Evolutionary conservation across 306 rosid species (phyloP), one percentile per base, ranked within the genome.

Genomic region (Nissolia schottii): DNA sequence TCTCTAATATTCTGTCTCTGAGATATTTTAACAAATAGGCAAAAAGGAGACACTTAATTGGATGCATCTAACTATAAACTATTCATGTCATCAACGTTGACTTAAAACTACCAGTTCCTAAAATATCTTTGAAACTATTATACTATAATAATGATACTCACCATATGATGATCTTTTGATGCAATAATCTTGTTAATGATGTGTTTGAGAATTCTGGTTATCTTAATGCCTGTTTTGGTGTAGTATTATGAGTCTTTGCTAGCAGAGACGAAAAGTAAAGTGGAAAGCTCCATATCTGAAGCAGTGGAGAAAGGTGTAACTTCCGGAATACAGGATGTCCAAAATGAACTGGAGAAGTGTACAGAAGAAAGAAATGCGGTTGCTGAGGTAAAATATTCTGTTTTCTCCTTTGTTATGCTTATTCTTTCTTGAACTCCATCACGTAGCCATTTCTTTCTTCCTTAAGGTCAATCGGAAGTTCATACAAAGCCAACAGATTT

Each of bases 201-300:
- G 19, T 75, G 68, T 43, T 28, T 55, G 22, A 70, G 59, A 34
- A 59, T 48, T 64, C 50, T 64, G 38, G 65, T 77, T 67, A 15
- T 66, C 45, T 43, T 76, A 3, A 62, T 77, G 15, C 32, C 32
- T 59, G 51, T 20, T 70, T 65, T 54, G 18, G 64, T 83, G 55
- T 83, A 94, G 97, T 72, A 86, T 80, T 89, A 89, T 67, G 96
- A 89, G 75, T 82, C 91, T 73, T 80, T 83, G 76, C 86, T 94
- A 29, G 60, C 57, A 55, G 99, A 94, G 80, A 85, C 96, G 53
- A 91, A 75, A 84, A 71, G 87, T 69, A 91, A 83, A 82, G 70
- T 63, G 79, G 91, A 89, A 59, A 81, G 77, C 64, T 80, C 86
- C 60, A 64, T 86, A 43, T 71, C 89, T 34, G 95, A 89, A 86